Conservation (phyloP, 306 rosid species). For the Castanopsis chinensis region DNA sequence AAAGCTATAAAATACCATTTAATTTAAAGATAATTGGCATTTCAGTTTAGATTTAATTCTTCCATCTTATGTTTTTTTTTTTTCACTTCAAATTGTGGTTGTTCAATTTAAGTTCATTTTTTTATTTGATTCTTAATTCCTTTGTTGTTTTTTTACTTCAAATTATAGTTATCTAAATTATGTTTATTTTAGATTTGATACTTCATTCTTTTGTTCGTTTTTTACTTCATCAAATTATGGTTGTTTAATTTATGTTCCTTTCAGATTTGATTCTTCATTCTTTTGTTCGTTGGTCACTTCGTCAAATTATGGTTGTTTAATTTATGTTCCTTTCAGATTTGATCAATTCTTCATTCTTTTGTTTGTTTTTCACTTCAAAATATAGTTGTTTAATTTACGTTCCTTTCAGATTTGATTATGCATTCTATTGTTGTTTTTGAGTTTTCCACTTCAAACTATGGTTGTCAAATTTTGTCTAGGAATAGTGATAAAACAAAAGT, state of each 20-base stretch:
- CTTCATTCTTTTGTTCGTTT: not conserved
- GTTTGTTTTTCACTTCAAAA: conserved; percentile 1
- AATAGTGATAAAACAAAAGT: too few relatives aligned
- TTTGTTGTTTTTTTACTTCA: conserved; percentile 9
- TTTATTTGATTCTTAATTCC: too few relatives aligned
- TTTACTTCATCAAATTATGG: conserved; percentile 4
- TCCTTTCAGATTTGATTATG: too few relatives aligned
- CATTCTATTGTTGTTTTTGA: not conserved
- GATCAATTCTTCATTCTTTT: not conserved
- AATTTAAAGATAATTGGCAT: too few relatives aligned
- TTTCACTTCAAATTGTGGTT: not conserved
- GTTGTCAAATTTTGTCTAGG: not conserved
- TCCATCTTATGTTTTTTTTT: not conserved
- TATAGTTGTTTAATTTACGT: not conserved
- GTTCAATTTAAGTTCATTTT: too few relatives aligned
- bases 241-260: not conserved
- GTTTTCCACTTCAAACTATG: not conserved
- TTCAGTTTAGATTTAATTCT: conserved; percentile 32
- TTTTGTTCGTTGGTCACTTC: not conserved
- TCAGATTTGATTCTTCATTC: too few relatives aligned
- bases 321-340: too few relatives aligned
- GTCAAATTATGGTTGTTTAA: not conserved
- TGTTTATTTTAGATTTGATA: too few relatives aligned
- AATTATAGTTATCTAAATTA: not conserved
- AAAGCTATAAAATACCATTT: too few relatives aligned